Percentiles rank a stretch among this genome's conserved stretches.
These are phyloP conservation scores for Pseudocercospora eumusae DNA, from an alignment of 2,329 filamentous ascomycete species.

Conservation along the genomic window DNA sequence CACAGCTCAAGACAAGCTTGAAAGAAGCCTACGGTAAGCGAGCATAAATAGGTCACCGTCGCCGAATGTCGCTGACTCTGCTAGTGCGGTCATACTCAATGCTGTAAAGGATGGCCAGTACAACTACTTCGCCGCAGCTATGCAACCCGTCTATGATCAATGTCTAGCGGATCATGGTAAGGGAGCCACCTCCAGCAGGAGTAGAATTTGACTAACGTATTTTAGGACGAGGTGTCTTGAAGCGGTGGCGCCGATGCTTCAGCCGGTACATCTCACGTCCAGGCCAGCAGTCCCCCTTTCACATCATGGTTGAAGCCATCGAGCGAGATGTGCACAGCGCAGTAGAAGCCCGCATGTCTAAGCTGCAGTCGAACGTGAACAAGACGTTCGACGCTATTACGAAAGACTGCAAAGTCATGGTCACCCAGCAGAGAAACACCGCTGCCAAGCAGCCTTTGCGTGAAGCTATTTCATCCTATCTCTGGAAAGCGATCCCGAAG, in stretches of 20 bases:
- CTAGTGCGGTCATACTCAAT: not conserved
- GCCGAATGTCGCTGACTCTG: not conserved
- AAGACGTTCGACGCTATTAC: not conserved
- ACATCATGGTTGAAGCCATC: not conserved
- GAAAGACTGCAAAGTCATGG: not conserved
- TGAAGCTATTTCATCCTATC: not conserved
- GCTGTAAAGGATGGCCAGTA: not conserved
- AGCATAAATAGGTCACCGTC: not conserved
- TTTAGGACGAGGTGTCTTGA: not conserved
- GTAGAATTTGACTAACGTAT: not conserved
- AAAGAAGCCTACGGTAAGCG: not conserved
- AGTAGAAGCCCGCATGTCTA: not conserved
- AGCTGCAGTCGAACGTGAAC: not conserved
- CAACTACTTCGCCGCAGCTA: not conserved
- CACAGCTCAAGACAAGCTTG: not conserved
- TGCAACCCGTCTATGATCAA: not conserved
- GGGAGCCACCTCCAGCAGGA: not conserved
- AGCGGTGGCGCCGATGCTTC: not conserved
- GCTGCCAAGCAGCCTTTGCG: not conserved
- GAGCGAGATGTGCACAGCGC: not conserved
- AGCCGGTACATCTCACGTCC: not conserved
- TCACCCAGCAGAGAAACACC: not conserved
- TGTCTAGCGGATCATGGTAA: not conserved
- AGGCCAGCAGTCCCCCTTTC: not conserved
- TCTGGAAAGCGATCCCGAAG: not conserved